Base-by-base conservation (phyloP, 345 rosid genomes). In the Punica granatum region DNA sequence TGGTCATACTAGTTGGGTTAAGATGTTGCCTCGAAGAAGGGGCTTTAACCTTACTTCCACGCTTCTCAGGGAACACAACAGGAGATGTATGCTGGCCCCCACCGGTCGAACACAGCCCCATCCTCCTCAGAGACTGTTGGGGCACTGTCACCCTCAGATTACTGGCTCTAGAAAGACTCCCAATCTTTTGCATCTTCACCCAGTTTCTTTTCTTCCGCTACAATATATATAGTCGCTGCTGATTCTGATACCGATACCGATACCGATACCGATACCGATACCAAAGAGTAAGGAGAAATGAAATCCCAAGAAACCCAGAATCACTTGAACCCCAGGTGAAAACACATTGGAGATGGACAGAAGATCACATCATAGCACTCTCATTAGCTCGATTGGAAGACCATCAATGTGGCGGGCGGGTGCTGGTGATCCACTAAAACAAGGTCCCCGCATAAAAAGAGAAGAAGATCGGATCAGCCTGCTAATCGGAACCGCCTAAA, bases 31-130 rank as follows among this genome's bases (percentile, higher is more conserved):
- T 84, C 1, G 90, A 82, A 46, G 89, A 76, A 11, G 87, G 81
- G 1, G 36, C 26, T 83, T 81, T 91, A 67, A 76, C 82, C 84
- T 83, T 94, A 78, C 83, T 90, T 69, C 80, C 77, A 15, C 96
- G 81, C 74, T 89, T 91, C 78, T 94, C 97, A 0, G 96, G 99
- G 73, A 89, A 94, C 12, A 88, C 97, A 12, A 89, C 77, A 1
- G 98, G 98, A 51, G 98, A 94, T 0, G 95, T 84, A 51, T 88
- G 96, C 58, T 84, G 92, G 7, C 77, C 78, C 48, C 81, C 87
- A 0, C 89, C 82, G 0, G 88, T 90, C 1, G 88, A 83, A 76
- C 95, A 94, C 76, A 88, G 80, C 6, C 98, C 90, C 83, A 94
- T 78, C 49, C 97, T 86, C 73, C 85, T 82, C 36, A 80, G 72